These are phyloP conservation scores for Syzygium malaccense DNA, from an alignment of 441 rosid species.

Conservation along the genomic window DNA sequence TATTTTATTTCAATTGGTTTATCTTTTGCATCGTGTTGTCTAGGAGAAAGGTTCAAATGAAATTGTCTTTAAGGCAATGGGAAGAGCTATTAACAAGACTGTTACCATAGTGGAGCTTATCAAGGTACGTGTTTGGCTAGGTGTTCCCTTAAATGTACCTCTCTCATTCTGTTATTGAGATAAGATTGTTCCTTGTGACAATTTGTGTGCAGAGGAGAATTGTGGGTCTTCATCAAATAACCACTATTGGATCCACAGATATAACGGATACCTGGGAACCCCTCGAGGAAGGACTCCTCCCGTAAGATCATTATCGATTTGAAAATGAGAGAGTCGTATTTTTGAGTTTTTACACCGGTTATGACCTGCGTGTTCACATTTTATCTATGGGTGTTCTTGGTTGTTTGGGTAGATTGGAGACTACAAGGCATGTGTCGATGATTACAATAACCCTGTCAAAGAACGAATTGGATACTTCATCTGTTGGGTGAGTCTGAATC, in stretches of 20 bases:
- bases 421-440: constrained; percentile 95
- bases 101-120: constrained; percentile 85
- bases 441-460: constrained; percentile 77
- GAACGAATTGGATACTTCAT: constrained; percentile 54
- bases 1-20: background rate
- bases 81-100: constrained; percentile 94
- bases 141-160: background rate
- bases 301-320: constrained; percentile 37
- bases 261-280: constrained; percentile 98
- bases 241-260: constrained; percentile 78
- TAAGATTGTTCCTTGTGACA: background rate
- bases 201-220: constrained; percentile 61
- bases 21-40: background rate
- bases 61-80: constrained; percentile 92
- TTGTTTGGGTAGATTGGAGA: constrained; percentile 48
- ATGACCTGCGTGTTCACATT: background rate
- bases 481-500: constrained; percentile 43
- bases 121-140: constrained; percentile 36
- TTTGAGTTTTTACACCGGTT: background rate
- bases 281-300: constrained; percentile 91
- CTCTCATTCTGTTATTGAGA: background rate
- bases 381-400: background rate
- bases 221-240: constrained; percentile 79
- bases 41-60: constrained; percentile 78
- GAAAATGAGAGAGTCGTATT: background rate